Evolutionary conservation across 495 filamentous ascomycete species (phyloP), one percentile per base, ranked within the genome.

Genomic region (Podospora pseudocomata): DNA sequence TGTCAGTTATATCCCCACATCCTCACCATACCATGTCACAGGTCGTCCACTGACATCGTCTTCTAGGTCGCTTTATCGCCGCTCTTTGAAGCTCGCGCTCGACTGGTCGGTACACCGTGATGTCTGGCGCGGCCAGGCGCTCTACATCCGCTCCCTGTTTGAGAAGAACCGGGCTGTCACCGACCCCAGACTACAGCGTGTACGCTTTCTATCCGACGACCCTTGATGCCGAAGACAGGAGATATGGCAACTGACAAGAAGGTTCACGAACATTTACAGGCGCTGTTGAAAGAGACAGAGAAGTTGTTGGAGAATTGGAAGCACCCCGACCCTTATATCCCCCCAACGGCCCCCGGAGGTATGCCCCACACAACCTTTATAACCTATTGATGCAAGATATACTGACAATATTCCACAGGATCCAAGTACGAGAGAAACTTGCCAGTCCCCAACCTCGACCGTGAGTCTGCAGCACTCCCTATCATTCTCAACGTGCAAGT

Each of bases 351-450:
- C 15, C 95, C 95, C 19, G 95, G 95, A 86, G 95, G 95, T 96
- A 85, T 72, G 87, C n/a, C 13, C 13, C 54, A n/a, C 23, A 13
- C 20, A 60, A 64, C 3, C 54, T 2, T 34, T 32, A 28, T n/a
- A 6, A 9, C 32, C 26, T 7, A 19, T 6, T 32, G 23, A 30
- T 59, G 19, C 32, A 53, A 28, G 73, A 55, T 58, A 78, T 55
- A 80, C 76, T 77, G 63, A 75, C 67, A 67, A 30, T 59, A 5
- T 28, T 54, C 15, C 53, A 55, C 68, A 97, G 93, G 94, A 66
- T 97, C 92, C 65, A 98, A 98, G 85, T 98, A 90, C 79, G 95
- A 98, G 80, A 86, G 95, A 76, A 99, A 98, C 76, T 75, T 99
- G 57, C 93, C 93, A 26, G 83, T 84, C 64, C 93, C 87, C 27